Evolutionary conservation across 129 eudicot species (phyloP), one percentile per base, ranked within the genome.

Genomic region (Silybum marianum): DNA sequence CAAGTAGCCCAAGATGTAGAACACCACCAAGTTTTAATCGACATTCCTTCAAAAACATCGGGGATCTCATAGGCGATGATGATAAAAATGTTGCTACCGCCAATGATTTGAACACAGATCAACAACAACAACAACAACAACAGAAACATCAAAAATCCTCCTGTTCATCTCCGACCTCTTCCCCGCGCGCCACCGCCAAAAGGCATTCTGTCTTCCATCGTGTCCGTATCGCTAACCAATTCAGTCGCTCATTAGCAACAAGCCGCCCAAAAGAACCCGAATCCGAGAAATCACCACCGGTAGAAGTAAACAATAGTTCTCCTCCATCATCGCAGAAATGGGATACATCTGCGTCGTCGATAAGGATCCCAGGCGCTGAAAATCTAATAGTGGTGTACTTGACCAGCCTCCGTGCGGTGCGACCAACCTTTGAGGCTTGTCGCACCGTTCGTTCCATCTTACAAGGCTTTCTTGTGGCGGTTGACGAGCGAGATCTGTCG

Each of bases 351-450:
- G 40, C 38, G 21, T n/a, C 77, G 36, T 72, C 66, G n/a, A 79
- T 86, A 24, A 25, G 30, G 2, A 69, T 86, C 76, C 90, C 87
- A 11, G 87, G 88, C 2, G 51, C 90, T 14, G 91, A 89, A 65
- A 60, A 79, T 0, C 75, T 79, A 9, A 67, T 92, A 6, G 90
- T 90, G 18, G 83, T 92, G 16, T 92, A 88, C 83, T 54, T 65
- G 77, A 92, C 97, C 1, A 86, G 91, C 86, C 89, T 92, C 42
- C 88, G 88, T 11, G 88, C 88, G 9, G 81, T 92, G 8, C 91
- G 97, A 2, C 69, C 91, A 68, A 90, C 97, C 0, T 92, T 92
- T 84, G 94, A 88, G 84, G 97, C 85, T 25, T 92, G 97, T 79
- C 84, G 83, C 25, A 75, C 88, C 30, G 97, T 88, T 13, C 87